Conservation (phyloP, 106 monocot species). For the Acanthochlamys bracteata region DNA sequence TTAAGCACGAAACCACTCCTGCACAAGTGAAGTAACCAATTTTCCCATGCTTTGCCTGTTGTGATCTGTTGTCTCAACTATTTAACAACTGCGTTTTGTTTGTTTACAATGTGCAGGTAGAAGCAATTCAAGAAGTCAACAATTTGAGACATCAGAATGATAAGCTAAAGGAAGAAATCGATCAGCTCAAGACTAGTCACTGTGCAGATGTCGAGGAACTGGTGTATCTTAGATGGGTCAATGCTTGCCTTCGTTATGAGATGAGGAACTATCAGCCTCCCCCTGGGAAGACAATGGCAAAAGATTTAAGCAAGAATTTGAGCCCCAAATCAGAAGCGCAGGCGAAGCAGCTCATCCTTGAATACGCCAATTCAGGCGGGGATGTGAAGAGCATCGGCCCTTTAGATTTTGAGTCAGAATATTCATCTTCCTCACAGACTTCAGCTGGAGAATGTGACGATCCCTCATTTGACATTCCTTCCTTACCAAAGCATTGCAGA, state of each 20-base stretch:
- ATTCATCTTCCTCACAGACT: constrained; percentile 35
- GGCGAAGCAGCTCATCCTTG: constrained; percentile 55
- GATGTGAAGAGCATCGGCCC: constrained; percentile 7
- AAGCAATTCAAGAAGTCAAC: constrained; percentile 27
- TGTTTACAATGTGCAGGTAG: constrained; percentile 16
- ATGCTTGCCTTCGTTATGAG: constrained; percentile 83
- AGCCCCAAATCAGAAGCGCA: constrained; percentile 56
- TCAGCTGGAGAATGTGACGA: constrained; percentile 34
- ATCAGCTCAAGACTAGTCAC: constrained; percentile 41
- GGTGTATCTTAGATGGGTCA: constrained; percentile 82
- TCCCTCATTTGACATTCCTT: constrained; percentile 14
- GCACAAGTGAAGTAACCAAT: too few species aligned
- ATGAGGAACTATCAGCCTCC: constrained; percentile 37
- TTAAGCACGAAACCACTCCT: too few species aligned
- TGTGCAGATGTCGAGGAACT: constrained; percentile 63
- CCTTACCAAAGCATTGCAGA: constrained; percentile 14
- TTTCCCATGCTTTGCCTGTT: too few species aligned
- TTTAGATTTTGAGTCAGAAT: constrained; percentile 34
- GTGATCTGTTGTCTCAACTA: too few species aligned
- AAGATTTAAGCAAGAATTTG: constrained; percentile 44
- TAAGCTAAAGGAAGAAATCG: constrained; percentile 42
- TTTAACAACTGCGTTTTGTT: not conserved
- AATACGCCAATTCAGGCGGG: constrained; percentile 37
- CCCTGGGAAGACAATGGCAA: constrained; percentile 35
- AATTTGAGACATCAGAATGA: constrained; percentile 44